Conservation (phyloP, 805 yeast species). For the Candida broadrunensis region DNA sequence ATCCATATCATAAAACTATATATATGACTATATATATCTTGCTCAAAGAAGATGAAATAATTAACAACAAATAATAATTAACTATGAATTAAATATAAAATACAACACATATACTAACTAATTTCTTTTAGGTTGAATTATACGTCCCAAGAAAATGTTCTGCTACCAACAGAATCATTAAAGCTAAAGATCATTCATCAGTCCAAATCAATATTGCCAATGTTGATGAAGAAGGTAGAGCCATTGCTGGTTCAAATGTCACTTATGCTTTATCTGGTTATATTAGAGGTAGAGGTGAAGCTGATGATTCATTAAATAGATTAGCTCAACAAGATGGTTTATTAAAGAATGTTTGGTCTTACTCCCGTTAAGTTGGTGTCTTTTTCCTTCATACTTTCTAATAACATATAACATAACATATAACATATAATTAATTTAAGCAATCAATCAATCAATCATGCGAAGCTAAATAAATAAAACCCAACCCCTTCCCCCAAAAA, state of each 20-base stretch:
- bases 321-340: conserved; percentile 98
- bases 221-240: conserved; percentile 96
- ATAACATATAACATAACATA: too few relatives aligned
- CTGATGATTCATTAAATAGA: conserved; percentile 99
- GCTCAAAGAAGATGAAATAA: too few relatives aligned
- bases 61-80: too few relatives aligned
- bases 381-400: too few relatives aligned
- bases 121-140: conserved; percentile 79
- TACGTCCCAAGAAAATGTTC: conserved; percentile 99
- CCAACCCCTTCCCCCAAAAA: too few relatives aligned
- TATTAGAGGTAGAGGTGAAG: conserved; percentile 99
- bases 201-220: conserved; percentile 98
- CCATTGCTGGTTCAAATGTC: conserved; percentile 84
- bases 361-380: conserved; percentile 76
- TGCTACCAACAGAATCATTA: conserved; percentile 99
- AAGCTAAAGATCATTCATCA: conserved; percentile 99
- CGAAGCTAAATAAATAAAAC: too few relatives aligned
- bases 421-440: too few relatives aligned
- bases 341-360: conserved; percentile 92
- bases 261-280: conserved; percentile 97
- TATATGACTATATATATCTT: too few relatives aligned
- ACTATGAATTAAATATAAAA: too few relatives aligned
- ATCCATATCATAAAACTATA: too few relatives aligned
- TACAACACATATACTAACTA: conserved; percentile 28
- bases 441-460: too few relatives aligned